Base-by-base conservation (phyloP, 345 rosid species). In the Populus euphratica region DNA sequence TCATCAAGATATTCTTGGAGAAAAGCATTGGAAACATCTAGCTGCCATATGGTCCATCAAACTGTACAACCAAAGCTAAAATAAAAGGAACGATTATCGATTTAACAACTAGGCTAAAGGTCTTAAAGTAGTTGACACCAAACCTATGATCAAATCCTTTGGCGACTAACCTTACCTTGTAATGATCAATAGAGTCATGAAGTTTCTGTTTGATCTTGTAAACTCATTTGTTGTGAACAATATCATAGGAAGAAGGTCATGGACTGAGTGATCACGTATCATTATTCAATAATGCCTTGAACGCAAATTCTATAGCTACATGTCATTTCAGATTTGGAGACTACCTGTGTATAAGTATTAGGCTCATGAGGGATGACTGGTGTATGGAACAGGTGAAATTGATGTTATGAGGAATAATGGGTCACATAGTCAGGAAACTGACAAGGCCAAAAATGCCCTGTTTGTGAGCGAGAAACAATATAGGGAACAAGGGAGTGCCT, bases 41-140 rank as follows among this genome's bases (percentile, higher is more conserved):
- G 11, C 0, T 25, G 3, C 13, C 20, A 4, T 29, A 3, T 31
- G 1, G 17, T 25, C 33, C 39, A 11, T 50, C n/a, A 7, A 1
- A 50, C 6, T 50, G 2, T 0, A 16, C 11, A 29, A 3, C 9
- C 8, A 25, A 13, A 1, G 36, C 17, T 6, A 65, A 17, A 16
- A 65, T 13, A 5, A 29, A 1, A 5, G 0, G 0, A 5, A 16
- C 20, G 4, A 0, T 65, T 4, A 2, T 23, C 0, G 8, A 8
- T 17, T 64, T 64, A 11, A 64, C 9, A 25, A 31, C 21, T 65
- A 2, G 11, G 18, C 18, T 25, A 31, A 65, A 65, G 0, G 33
- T 65, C 36, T 65, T 39, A 14, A 25, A 16, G 18, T 65, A 29
- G 6, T 65, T 4, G 9, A 65, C 6, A 0, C 20, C 39, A 14